A percentile compares a stretch with the other conserved stretches of the same genome.
phyloP scores from a whole-genome alignment of 2,329 filamentous ascomycete species.

The Penicillium sp. region DNA sequence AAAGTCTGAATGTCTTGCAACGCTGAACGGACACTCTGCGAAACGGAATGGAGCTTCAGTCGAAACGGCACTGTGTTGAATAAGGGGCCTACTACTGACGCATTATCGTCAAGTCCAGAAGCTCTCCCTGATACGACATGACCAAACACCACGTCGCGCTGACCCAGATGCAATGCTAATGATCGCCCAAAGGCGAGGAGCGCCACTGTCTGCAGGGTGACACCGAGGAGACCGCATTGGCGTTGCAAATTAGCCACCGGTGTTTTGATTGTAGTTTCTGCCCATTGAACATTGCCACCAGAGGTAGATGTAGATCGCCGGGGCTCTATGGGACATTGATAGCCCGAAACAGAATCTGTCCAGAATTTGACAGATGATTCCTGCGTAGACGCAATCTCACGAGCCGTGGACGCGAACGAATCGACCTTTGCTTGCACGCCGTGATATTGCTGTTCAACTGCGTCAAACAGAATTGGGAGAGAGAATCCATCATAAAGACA shows the following conservation, averaged over 20 bases:
- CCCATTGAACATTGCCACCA: not conserved
- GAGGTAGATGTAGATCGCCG: not conserved
- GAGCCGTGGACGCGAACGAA: not conserved
- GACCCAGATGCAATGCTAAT: constrained; percentile 1
- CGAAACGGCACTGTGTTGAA: constrained; percentile 7
- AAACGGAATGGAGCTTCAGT: not conserved
- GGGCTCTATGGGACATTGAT: not conserved
- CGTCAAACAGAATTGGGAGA: constrained; percentile 9
- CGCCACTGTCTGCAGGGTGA: constrained; percentile 4
- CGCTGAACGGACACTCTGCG: not conserved
- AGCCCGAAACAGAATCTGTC: not conserved
- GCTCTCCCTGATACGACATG: constrained; percentile 4
- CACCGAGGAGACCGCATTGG: not conserved
- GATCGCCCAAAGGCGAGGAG: constrained; percentile 3
- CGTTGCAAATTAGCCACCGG: not conserved
- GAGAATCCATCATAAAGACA: constrained; percentile 17
- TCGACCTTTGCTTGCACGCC: not conserved
- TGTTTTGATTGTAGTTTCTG: not conserved
- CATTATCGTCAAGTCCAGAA: not conserved
- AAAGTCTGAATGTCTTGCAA: constrained; percentile 2
- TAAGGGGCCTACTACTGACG: constrained; percentile 1
- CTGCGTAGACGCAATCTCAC: not conserved
- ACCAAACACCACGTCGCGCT: constrained; percentile 6
- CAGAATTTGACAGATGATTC: not conserved
- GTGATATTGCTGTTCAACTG: not conserved